A percentile compares a stretch with the other conserved stretches of the same genome.
Conservation (phyloP, 2,329 filamentous ascomycete genomes). For the Thyridium curvatum region DNA sequence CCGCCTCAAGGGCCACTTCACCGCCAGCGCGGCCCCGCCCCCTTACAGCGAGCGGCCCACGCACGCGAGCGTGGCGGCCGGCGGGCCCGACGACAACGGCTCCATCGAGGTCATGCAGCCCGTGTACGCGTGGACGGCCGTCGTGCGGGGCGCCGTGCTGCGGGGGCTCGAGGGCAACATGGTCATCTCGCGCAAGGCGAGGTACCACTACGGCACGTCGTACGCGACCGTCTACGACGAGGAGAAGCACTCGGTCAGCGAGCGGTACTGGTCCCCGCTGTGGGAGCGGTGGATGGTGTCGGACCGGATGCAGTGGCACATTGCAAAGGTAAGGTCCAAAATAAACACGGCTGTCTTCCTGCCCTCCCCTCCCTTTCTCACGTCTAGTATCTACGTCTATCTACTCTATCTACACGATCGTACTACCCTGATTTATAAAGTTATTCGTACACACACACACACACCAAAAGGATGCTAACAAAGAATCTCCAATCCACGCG, state of each 20-base stretch:
- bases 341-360: constrained; percentile 1
- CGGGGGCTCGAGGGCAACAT: constrained; percentile 72
- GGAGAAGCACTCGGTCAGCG: constrained; percentile 63
- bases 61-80: constrained; percentile 45
- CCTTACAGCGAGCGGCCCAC: constrained; percentile 66
- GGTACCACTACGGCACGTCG: constrained; percentile 74
- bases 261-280: constrained; percentile 72
- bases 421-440: too few relatives aligned
- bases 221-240: constrained; percentile 79
- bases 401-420: too few relatives aligned
- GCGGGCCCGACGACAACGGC: constrained; percentile 33
- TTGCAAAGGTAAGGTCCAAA: constrained; percentile 55
- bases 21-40: constrained; percentile 43
- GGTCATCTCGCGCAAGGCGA: constrained; percentile 67
- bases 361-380: constrained; percentile 3
- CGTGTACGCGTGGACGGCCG: constrained; percentile 75
- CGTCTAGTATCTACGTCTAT: not conserved
- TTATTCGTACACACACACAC: too few relatives aligned
- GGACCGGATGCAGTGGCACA: constrained; percentile 82
- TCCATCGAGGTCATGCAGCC: constrained; percentile 77
- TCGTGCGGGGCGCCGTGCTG: constrained; percentile 70
- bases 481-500: constrained; percentile 1
- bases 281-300: constrained; percentile 82
- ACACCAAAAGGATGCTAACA: too few relatives aligned
- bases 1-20: constrained; percentile 63